Base-by-base conservation (phyloP, 108 stramenopile genomes). In the Ochromonas danica region DNA sequence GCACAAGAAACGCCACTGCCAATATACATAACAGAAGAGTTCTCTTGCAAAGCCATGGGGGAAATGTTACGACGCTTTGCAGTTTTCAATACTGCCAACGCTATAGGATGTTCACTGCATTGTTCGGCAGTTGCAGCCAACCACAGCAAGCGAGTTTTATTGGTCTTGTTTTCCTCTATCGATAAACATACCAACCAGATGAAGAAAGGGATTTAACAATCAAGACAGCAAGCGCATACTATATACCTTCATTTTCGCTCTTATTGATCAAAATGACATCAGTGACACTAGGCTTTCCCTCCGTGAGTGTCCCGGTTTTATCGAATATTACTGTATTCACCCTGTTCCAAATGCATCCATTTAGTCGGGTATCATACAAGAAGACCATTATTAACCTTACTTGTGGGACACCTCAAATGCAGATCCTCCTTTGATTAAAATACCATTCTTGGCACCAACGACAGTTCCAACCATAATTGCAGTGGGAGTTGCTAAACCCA, bases 251-350 rank as follows among this genome's bases (percentile, higher is more conserved):
- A 70, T 38, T 38, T 70, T n/a, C n/a, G n/a, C n/a, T n/a, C 31
- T 61, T 33, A 22, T 61, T 42, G 57, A 88, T 35, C 36, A 41
- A 43, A 0, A 85, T 84, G 0, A 81, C 63, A 33, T 85, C 80
- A n/a, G 70, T 81, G 22, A 89, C 78, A 35, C 41, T 62, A 0
- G 86, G 88, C 83, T 89, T 85, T 1, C 95, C 95, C 43, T 81
- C 72, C 14, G 98, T 99, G 35, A 99, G 82, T 30, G 98, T 99
- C 2, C 97, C 97, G n/a, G 98, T 99, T 89, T 99, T 99, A 89
- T 99, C 98, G 83, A 99, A 91, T 1, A 94, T 85, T 57, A 96
- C 88, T 30, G 91, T 89, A 35, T 92, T 86, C 1, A 96, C 93
- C 43, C 90, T 81, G 70, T 87, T 81, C 17, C 41, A 25, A 40